Base-by-base conservation (phyloP, 805 yeast species). In the Cyberlindnera sargentensis region DNA sequence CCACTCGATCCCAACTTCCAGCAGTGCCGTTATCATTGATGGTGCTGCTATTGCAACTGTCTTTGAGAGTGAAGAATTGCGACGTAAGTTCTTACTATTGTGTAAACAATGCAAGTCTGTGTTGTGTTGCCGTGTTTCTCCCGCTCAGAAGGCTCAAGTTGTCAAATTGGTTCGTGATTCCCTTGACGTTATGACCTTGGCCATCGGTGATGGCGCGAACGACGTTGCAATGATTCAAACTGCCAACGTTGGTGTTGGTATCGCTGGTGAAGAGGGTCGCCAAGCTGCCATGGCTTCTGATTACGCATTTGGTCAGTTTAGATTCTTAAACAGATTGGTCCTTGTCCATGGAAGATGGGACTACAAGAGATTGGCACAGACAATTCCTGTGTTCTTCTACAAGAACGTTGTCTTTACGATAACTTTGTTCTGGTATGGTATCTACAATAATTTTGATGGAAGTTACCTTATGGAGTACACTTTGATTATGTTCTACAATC, bases 81-180 rank as follows among this genome's bases (percentile, higher is more conserved):
- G 36, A 44, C 65, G 78, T 47, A 82, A 81, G 57, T 84, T 85
- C 55, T 67, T 85, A 44, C 63, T 85, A 15, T 62, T 85, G 42
- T 83, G 91, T 63, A 85, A 84, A 59, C 83, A 82, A 53, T 85
- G 93, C 67, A 77, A 75, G 46, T 34, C 99, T 0, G 99, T 95
- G 9, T 82, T 93, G 31, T 93, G 99, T 62, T 93, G 99, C 66
- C 81, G 99, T 61, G 99, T 93, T 1, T 91, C 98, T 1, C 99
- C 99, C 0, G 71, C 95, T 46, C 99, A 93, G 58, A 93, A 93
- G 62, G 99, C 99, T 0, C 68, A 93, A 41, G 99, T 93, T 15
- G 99, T 93, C 11, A 78, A 75, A 51, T 61, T 84, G 47, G 93
- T 85, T 15, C 84, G 81, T 59, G 76, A 79, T 32, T 72, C 81